Conservation (phyloP, 495 filamentous ascomycete species). For the Terfezia claveryi region DNA sequence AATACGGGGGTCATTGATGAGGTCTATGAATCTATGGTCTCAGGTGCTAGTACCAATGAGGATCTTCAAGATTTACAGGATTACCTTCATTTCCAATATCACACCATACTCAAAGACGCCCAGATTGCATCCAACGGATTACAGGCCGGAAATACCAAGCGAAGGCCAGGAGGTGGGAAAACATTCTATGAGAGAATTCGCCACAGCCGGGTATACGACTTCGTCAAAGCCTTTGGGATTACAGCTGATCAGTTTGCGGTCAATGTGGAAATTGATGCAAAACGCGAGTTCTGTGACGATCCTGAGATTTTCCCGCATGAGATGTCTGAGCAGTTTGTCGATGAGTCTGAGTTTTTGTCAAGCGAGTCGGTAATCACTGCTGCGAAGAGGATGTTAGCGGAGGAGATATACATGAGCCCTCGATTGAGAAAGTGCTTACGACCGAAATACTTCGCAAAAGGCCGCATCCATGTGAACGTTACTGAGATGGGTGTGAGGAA, state of each 20-base stretch:
- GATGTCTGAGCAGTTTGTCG: conserved; percentile 53
- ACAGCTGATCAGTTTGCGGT: conserved; percentile 66
- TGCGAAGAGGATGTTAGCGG: conserved; percentile 69
- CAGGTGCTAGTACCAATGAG: conserved; percentile 51
- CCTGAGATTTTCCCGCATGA: conserved; percentile 52
- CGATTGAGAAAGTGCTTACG: conserved; percentile 77
- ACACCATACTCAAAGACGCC: conserved; percentile 55
- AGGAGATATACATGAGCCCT: conserved; percentile 73
- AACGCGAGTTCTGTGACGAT: conserved; percentile 66
- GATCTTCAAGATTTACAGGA: conserved; percentile 92
- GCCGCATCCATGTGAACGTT: conserved; percentile 60
- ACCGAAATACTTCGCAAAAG: conserved; percentile 55
- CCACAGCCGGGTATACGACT: conserved; percentile 48
- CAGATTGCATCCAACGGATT: conserved; percentile 18
- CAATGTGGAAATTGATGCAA: conserved; percentile 57
- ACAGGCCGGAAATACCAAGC: conserved; percentile 31
- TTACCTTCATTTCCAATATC: conserved; percentile 88
- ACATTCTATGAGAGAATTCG: conserved; percentile 67
- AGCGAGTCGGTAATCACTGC: conserved; percentile 52
- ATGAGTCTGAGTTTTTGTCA: conserved; percentile 51
- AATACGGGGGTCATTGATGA: conserved; percentile 32
- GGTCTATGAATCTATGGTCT: conserved; percentile 26
- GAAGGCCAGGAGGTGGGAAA: conserved; percentile 53
- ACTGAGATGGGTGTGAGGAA: conserved; percentile 86
- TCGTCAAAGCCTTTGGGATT: conserved; percentile 81